Evolutionary conservation across 2,329 filamentous ascomycete species (phyloP), one percentile per base, ranked within the genome.

Genomic region (Lasiodiplodia sp.): DNA sequence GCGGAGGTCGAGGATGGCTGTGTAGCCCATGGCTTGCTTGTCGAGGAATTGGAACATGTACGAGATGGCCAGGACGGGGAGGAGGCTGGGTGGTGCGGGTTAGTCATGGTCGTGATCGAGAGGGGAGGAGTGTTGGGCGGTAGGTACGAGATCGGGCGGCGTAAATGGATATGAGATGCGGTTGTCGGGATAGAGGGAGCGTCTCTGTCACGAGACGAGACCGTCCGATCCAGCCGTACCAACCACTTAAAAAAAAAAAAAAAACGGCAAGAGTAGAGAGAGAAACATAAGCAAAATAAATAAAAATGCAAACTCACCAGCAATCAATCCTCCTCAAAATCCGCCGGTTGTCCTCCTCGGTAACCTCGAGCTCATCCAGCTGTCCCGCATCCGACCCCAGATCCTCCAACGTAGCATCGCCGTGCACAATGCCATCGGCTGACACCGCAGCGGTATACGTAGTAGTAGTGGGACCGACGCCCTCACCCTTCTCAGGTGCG

Each of bases 1-100:
- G 37, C 68, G 70, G 23, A 76, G 55, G 37, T 71, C 72, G 66
- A 75, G 72, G 63, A 76, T 72, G 3, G 75, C 72, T 6, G 71
- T 71, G 51, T 71, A 73, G 12, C 69, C 64, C 16, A 73, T 66
- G 3, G 72, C 67, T 23, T 68, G 64, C 55, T 73, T 73, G 57
- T 73, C 72, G 31, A 74, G 69, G 58, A 71, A 74, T 53, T 73
- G 72, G 49, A 72, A 71, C 25, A 71, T 56, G 49, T 74, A 73
- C 2, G 70, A 71, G 8, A 72, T 44, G 10, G 67, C 69, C 66
- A 73, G 72, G 53, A 73, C 51, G 51, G 72, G 72, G 8, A 73
- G 60, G 60, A 63, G 44, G 60, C 44, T 51, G 28, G 16, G n/a
- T 14, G 21, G 3, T 6, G 37, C 6, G 51, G 56, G 4, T 25